Base-by-base conservation (phyloP, 306 rosid species). In the Acacia crassicarpa region DNA sequence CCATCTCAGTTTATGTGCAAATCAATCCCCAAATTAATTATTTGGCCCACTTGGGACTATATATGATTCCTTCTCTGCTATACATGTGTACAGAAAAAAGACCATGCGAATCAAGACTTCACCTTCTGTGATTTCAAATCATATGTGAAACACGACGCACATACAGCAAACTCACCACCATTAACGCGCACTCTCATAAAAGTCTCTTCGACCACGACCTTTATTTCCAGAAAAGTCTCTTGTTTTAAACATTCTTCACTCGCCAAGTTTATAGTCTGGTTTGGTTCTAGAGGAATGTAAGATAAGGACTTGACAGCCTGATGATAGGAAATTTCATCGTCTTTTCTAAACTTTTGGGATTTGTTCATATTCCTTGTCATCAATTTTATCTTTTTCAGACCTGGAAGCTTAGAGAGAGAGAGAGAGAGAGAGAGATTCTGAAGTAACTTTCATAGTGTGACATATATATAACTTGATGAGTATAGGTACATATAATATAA, bases 401-500 rank as follows among this genome's bases (percentile, higher is more conserved):
- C 41, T 56, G 27, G 22, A 56, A 56, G 63, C 63, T n/a, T n/a
- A 54, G 61, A 54, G n/a, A 54, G 61, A 17, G 61, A 45, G 49
- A 11, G 48, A 44, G 54, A 4, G 54, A 14, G 54, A 19, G 23
- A 19, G 65, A 58, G 46, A 41, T 78, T 69, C 78, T 35, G 43
- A 75, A 83, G 22, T 59, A 67, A 82, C 69, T 17, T 63, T 51
- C 8, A 51, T 17, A 51, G n/a, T 58, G 35, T 78, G 43, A 76
- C 25, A 83, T 54, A 81, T 25, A 83, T 53, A 53, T 53, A 56
- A 58, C 65, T 68, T 69, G 78, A 85, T 75, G 15, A 78, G 45
- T 86, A 84, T 76, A 76, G 63, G 33, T 86, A 90, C 87, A 86
- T 61, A 83, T 43, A 38, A 87, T 59, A 83, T 48, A 84, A 67